Base-by-base conservation (phyloP, 2,329 filamentous ascomycete species). In the Fusarium xyrophilum region DNA sequence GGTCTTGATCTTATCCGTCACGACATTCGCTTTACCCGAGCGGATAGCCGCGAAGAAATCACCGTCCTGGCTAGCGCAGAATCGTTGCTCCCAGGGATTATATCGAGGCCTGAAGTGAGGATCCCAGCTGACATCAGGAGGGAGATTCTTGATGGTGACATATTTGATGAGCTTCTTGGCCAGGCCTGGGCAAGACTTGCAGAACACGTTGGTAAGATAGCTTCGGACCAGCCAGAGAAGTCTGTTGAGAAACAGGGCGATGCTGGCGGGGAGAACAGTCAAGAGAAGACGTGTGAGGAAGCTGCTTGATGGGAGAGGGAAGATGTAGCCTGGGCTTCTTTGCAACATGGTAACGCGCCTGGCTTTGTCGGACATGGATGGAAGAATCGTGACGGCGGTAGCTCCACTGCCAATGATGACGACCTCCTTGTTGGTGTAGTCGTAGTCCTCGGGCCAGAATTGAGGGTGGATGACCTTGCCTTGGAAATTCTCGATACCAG, bases 401-500 rank as follows among this genome's bases (percentile, higher is more conserved):
- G 90, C 90, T 19, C 89, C 89, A 38, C 83, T 86, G 21, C 91
- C 91, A 60, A 92, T 86, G 56, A 91, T 81, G 44, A 91, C 86
- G 25, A 92, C 80, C 21, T 86, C 84, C 74, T 92, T 91, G 77
- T 83, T 79, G 15, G 81, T 78, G 76, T 90, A 91, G 73, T 92
- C 86, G 42, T 90, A 80, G 57, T 89, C 82, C 58, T 88, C 81
- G 0, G 90, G 90, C 89, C 90, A 92, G 79, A 91, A 92, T 70
- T 93, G 91, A 2, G 91, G 90, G 65, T 93, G 90, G 3, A 91
- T 81, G 17, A 88, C 79, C 39, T 61, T 73, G 44, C 80, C 82
- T 13, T 73, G 21, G 38, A 82, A 82, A n/a, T 67, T 70, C 0
- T 76, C 67, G n/a, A 82, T 73, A 8, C 81, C 80, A 36, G 79